Percentiles rank a stretch among this genome's conserved stretches.
phyloP scores from a whole-genome alignment of 495 filamentous ascomycete genomes.

The Parmelia sp. region DNA sequence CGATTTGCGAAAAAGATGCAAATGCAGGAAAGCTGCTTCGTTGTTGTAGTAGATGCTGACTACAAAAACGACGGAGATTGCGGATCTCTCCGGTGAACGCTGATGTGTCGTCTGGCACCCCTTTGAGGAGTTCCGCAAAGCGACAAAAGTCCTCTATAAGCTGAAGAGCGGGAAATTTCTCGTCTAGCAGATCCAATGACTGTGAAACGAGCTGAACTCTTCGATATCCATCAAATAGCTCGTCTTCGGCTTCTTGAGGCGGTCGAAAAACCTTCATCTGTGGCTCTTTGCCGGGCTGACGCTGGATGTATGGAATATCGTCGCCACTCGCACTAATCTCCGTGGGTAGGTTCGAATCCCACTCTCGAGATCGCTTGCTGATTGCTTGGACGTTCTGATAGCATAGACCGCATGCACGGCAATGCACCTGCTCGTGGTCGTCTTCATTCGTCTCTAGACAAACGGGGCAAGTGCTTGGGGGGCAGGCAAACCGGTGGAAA shows the following conservation, averaged over 20 bases:
- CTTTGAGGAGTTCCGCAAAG: constrained; percentile 21
- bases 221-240: constrained; percentile 19
- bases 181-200: constrained; percentile 21
- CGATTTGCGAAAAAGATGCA: constrained; percentile 23
- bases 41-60: constrained; percentile 17
- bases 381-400: constrained; percentile 22
- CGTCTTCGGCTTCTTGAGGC: constrained; percentile 17
- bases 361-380: constrained; percentile 15
- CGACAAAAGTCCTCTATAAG: constrained; percentile 20
- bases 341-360: constrained; percentile 9
- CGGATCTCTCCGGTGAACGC: constrained; percentile 17
- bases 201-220: constrained; percentile 24
- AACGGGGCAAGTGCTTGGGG: constrained; percentile 22
- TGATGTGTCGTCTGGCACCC: constrained; percentile 21
- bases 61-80: constrained; percentile 10
- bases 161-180: constrained; percentile 20
- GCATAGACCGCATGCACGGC: constrained; percentile 19
- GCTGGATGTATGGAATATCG: constrained; percentile 21
- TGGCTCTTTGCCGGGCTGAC: constrained; percentile 10
- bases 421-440: constrained; percentile 13
- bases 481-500: constrained; percentile 26
- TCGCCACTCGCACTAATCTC: constrained; percentile 12
- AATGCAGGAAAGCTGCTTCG: constrained; percentile 19
- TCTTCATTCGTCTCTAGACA: constrained; percentile 21
- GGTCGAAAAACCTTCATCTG: constrained; percentile 19